phyloP scores from a whole-genome alignment of 768 basidiomycete genomes.

The Russula dissimulans region DNA sequence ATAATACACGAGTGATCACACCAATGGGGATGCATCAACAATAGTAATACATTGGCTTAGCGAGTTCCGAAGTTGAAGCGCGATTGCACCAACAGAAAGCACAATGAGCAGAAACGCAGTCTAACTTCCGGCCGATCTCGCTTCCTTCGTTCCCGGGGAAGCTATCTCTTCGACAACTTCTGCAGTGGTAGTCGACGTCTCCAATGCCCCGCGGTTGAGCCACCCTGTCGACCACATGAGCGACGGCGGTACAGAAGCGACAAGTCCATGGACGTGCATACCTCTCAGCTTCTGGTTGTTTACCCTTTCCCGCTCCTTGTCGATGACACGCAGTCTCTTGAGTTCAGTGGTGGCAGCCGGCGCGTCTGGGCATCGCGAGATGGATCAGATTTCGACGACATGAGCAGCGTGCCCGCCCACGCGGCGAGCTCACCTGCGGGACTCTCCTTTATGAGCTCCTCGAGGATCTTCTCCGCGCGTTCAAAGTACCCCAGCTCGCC shows the following conservation, averaged over 20 bases:
- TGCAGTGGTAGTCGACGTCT: neutral
- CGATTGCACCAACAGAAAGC: neutral
- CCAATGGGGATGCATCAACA: too few species aligned
- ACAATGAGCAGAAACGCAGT: neutral
- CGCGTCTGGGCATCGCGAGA: slow-evolving; percentile 34
- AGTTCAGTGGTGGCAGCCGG: slow-evolving; percentile 57
- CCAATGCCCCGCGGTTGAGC: slow-evolving; percentile 11
- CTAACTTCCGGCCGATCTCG: neutral
- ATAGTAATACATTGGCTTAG: neutral
- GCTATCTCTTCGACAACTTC: slow-evolving; percentile 7
- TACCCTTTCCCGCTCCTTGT: slow-evolving; percentile 56
- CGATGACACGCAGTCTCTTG: slow-evolving; percentile 45
- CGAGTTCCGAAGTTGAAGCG: neutral
- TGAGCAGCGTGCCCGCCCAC: too few species aligned
- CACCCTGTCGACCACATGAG: slow-evolving; percentile 6
- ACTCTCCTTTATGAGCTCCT: slow-evolving; percentile 56
- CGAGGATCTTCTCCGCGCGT: slow-evolving; percentile 55
- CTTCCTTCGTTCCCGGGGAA: slow-evolving; percentile 4
- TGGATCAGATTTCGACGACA: neutral
- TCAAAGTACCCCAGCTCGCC: slow-evolving; percentile 72
- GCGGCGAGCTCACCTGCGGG: slow-evolving; percentile 39
- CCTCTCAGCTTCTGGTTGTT: slow-evolving; percentile 72
- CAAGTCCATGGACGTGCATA: slow-evolving; percentile 20
- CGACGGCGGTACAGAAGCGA: neutral
- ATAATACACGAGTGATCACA: too few species aligned